Evolutionary conservation across 441 rosid genomes (phyloP).

Genomic region (Cnidoscolus chayamansa): DNA sequence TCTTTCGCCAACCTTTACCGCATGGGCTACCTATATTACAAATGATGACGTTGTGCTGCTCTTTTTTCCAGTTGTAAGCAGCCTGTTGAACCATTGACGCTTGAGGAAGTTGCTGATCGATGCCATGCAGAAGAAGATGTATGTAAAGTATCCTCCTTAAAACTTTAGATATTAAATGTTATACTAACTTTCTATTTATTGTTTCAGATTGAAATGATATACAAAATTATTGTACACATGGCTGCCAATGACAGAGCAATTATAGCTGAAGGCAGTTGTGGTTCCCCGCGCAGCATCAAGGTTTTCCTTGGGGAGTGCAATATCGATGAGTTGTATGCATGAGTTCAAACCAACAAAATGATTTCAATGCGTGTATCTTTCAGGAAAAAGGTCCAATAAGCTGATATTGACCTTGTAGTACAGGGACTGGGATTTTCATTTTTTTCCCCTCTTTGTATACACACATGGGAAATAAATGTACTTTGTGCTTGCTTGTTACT

Average conservation of each 20-base stretch:
- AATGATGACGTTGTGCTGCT: constrained; percentile 5
- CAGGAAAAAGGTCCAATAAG: constrained; percentile 26
- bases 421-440: constrained; percentile 10
- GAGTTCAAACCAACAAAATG: constrained; percentile 16
- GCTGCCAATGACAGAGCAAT: constrained; percentile 93
- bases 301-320: constrained; percentile 84
- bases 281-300: constrained; percentile 87
- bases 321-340: constrained; percentile 56
- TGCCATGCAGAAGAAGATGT: constrained; percentile 89
- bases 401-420: constrained; percentile 21
- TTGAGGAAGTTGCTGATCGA: constrained; percentile 81
- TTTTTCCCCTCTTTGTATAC: background rate
- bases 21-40: background rate
- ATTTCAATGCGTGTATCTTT: constrained; percentile 16
- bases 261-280: constrained; percentile 90
- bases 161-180: constrained; percentile 4
- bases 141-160: constrained; percentile 24
- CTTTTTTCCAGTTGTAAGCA: constrained; percentile 67
- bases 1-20: background rate
- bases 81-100: constrained; percentile 82
- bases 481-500: background rate
- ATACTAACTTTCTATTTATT: constrained; percentile 25
- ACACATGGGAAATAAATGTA: constrained; percentile 12
- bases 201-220: constrained; percentile 88
- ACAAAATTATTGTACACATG: constrained; percentile 92